A percentile compares a stretch with the other conserved stretches of the same genome.
These are phyloP conservation scores for Arabis hirsuta DNA, from an alignment of 345 rosid genomes.

Conservation along the genomic window DNA sequence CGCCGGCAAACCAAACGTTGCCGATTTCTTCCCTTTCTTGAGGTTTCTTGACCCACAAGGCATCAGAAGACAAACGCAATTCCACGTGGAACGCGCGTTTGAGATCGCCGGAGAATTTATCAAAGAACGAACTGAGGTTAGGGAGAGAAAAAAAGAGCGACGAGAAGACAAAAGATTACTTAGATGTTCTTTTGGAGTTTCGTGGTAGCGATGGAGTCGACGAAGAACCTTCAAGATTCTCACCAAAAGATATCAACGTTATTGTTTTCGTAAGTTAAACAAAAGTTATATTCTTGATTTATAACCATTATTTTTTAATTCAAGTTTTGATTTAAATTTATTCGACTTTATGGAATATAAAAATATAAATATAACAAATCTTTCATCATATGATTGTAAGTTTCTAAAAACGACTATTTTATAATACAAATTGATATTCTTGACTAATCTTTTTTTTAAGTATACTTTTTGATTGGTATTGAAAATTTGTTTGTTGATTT, in stretches of 20 bases:
- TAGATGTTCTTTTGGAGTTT: constrained; percentile 82
- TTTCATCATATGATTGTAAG: neutral
- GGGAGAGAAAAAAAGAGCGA: constrained; percentile 1
- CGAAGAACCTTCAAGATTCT: constrained; percentile 55
- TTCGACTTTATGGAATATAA: no score
- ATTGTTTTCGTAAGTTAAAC: constrained; percentile 58
- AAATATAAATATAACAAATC: neutral
- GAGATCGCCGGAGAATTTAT: constrained; percentile 66
- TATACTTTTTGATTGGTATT: no score
- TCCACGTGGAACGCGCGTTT: constrained; percentile 65
- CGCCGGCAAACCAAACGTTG: constrained; percentile 76
- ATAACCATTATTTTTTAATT: neutral
- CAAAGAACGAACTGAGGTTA: constrained; percentile 53
- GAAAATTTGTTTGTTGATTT: no score
- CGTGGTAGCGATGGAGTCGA: constrained; percentile 58
- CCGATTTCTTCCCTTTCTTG: constrained; percentile 71
- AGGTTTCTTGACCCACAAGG: constrained; percentile 77
- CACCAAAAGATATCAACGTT: constrained; percentile 65
- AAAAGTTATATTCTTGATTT: no score
- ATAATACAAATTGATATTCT: no score
- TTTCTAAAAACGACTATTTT: no score
- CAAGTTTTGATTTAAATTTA: neutral
- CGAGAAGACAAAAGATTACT: constrained; percentile 57
- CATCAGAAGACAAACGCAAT: constrained; percentile 62
- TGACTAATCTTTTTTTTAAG: no score